These are phyloP conservation scores for Babesia gibsoni DNA, from an alignment of 169 alveolate species.

Conservation along the genomic window DNA sequence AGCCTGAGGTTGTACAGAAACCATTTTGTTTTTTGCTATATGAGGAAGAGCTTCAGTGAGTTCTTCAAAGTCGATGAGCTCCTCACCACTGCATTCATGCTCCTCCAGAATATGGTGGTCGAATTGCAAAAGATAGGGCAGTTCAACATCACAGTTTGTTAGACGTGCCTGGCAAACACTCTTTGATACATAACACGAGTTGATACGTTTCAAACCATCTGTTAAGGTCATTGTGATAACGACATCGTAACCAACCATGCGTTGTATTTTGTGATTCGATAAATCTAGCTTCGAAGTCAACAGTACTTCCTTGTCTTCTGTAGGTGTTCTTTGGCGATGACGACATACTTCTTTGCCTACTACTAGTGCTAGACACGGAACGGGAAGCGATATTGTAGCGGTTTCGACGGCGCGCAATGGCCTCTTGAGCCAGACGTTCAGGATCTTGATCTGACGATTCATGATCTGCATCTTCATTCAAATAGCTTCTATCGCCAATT, in stretches of 20 bases:
- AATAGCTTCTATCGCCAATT: too few species aligned
- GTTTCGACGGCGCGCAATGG: slow-evolving; percentile 3
- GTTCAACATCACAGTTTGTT: slow-evolving; percentile 18
- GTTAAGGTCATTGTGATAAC: background rate
- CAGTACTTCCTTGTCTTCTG: background rate
- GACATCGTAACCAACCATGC: background rate
- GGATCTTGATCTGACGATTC: too few species aligned
- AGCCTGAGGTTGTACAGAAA: slow-evolving; percentile 48
- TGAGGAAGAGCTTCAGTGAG: slow-evolving; percentile 20
- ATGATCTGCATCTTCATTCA: too few species aligned
- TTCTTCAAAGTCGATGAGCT: slow-evolving; percentile 31
- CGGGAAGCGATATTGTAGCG: slow-evolving; percentile 1
- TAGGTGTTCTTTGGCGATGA: background rate
- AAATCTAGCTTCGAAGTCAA: background rate
- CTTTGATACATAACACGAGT: slow-evolving; percentile 40
- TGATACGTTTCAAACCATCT: slow-evolving; percentile 38
- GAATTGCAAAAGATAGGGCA: slow-evolving; percentile 42
- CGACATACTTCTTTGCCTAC: background rate
- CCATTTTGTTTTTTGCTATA: slow-evolving; percentile 47
- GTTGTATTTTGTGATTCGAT: background rate
- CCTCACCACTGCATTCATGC: slow-evolving; percentile 58
- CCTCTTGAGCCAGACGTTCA: too few species aligned
- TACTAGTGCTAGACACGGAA: background rate
- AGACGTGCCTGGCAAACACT: slow-evolving; percentile 53
- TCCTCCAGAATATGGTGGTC: slow-evolving; percentile 52